phyloP scores from a whole-genome alignment of 139 green algal species.

The Picochlorum sp. region DNA sequence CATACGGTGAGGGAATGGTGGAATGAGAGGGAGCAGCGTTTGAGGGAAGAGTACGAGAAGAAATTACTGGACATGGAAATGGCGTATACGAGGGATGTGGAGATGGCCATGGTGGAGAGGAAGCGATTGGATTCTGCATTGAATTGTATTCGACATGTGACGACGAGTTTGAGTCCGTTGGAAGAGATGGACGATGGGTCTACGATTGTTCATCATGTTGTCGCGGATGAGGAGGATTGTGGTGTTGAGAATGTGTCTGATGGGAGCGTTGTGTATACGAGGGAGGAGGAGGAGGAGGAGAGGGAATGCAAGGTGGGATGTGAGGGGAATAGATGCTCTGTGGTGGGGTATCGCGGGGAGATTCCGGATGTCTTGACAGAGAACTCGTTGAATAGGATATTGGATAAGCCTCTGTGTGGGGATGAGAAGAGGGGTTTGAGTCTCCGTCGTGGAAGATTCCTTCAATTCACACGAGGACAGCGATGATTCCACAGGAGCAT shows the following conservation, averaged over 20 bases:
- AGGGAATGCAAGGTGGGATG: not conserved
- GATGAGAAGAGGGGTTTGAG: not conserved
- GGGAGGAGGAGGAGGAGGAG: not conserved
- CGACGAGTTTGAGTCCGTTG: not conserved
- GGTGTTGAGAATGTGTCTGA: too few species aligned
- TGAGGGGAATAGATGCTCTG: not conserved
- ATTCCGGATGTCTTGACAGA: slow-evolving; percentile 12
- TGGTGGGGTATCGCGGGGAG: slow-evolving; percentile 9
- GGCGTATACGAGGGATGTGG: slow-evolving; percentile 4
- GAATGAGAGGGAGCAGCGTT: not conserved
- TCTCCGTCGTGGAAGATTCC: slow-evolving; percentile 1
- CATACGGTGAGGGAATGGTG: not conserved
- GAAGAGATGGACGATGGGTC: not conserved
- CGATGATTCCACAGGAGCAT: not conserved
- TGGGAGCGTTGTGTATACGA: too few species aligned
- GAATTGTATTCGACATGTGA: slow-evolving; percentile 19
- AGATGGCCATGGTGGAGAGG: slow-evolving; percentile 11
- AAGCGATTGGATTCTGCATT: slow-evolving; percentile 15
- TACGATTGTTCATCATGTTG: too few species aligned
- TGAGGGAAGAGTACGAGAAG: not conserved
- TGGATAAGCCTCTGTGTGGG: not conserved
- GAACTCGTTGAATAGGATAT: slow-evolving; percentile 12
- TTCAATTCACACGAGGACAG: not conserved
- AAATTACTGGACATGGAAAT: slow-evolving; percentile 1
- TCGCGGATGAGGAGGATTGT: too few species aligned